Conservation (phyloP, 768 basidiomycete species). For the Candolleomyces aberdarensis region DNA sequence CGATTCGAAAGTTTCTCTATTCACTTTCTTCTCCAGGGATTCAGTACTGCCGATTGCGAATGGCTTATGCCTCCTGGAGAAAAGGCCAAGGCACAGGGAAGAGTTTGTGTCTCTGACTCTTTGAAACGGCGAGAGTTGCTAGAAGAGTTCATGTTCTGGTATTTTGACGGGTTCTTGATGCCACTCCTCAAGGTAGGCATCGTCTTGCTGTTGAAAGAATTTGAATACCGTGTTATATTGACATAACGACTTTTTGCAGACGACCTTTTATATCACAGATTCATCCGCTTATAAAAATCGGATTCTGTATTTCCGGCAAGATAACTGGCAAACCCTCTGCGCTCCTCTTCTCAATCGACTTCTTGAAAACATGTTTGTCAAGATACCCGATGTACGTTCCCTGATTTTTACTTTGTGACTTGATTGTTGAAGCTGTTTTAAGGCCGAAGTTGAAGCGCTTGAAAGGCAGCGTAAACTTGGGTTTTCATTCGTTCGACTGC, state of each 20-base stretch:
- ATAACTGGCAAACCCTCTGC: conserved; percentile 88
- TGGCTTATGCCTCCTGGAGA: conserved; percentile 63
- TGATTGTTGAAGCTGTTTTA: not conserved
- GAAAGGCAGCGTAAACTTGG: conserved; percentile 72
- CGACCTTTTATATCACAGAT: conserved; percentile 92
- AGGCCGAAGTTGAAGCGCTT: conserved; percentile 35
- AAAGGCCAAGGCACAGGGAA: conserved; percentile 34
- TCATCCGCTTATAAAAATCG: conserved; percentile 81
- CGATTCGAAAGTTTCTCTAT: conserved; percentile 81
- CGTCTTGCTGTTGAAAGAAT: too few species aligned
- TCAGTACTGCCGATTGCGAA: conserved; percentile 70
- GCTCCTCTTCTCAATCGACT: conserved; percentile 78
- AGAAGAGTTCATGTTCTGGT: conserved; percentile 92
- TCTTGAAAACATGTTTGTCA: conserved; percentile 63
- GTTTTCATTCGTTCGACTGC: conserved; percentile 80
- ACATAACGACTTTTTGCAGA: conserved; percentile 41
- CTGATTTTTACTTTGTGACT: not conserved
- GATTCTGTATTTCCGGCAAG: conserved; percentile 89
- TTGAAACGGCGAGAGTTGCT: conserved; percentile 77
- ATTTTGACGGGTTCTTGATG: conserved; percentile 82
- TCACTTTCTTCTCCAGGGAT: conserved; percentile 73
- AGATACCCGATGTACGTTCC: conserved; percentile 58
- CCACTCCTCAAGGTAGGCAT: conserved; percentile 69
- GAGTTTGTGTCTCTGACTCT: conserved; percentile 63
- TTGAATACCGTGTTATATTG: too few species aligned